phyloP scores from a whole-genome alignment of 2,329 filamentous ascomycete genomes.

The Penicillium sp. region DNA sequence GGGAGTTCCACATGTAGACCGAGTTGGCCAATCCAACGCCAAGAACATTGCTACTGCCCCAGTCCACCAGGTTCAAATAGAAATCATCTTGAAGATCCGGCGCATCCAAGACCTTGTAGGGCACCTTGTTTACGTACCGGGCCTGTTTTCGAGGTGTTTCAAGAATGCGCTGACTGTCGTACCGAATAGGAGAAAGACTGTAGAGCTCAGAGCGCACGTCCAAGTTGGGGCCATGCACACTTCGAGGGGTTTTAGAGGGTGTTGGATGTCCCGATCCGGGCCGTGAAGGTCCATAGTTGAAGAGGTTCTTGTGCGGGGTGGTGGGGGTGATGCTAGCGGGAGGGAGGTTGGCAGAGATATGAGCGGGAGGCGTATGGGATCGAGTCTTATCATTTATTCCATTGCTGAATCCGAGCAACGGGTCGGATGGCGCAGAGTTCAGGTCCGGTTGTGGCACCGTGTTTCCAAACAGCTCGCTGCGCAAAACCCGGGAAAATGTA shows the following conservation, averaged over 20 bases:
- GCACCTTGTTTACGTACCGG: conserved; percentile 88
- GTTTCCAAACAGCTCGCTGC: conserved; percentile 87
- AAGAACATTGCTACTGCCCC: conserved; percentile 91
- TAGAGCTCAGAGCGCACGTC: conserved; percentile 92
- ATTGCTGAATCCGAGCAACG: conserved; percentile 43
- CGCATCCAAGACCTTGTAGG: conserved; percentile 95
- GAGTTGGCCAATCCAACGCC: conserved; percentile 89
- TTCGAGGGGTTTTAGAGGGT: conserved; percentile 84
- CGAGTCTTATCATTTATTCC: conserved; percentile 63
- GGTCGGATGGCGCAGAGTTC: conserved; percentile 60
- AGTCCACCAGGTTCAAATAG: conserved; percentile 95
- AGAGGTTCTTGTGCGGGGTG: conserved; percentile 95
- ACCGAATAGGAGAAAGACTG: conserved; percentile 88
- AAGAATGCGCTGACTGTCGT: conserved; percentile 89
- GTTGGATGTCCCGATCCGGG: conserved; percentile 80
- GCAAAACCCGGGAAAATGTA: conserved; percentile 82
- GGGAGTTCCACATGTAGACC: conserved; percentile 98
- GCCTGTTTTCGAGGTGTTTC: conserved; percentile 86
- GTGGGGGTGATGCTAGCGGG: conserved; percentile 78
- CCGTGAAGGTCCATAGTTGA: conserved; percentile 78
- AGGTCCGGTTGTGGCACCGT: conserved; percentile 79
- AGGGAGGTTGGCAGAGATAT: conserved; percentile 62
- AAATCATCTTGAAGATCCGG: conserved; percentile 96
- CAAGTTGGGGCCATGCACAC: conserved; percentile 80
- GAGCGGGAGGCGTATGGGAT: conserved; percentile 76